These are phyloP conservation scores for Thermothielavioides terrestris DNA, from an alignment of 495 filamentous ascomycete genomes.

Conservation along the genomic window DNA sequence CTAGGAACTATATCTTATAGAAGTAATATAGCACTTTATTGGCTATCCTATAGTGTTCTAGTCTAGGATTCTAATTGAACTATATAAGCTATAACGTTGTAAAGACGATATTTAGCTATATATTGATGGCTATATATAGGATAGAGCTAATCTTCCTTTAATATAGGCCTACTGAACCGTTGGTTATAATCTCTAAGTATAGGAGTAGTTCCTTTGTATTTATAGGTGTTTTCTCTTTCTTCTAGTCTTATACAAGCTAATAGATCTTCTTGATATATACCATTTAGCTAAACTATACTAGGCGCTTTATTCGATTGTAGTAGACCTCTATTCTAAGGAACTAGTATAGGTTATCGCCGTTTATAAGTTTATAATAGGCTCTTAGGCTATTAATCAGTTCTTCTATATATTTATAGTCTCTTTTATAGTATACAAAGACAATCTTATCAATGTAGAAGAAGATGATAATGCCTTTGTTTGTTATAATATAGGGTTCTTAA, in stretches of 20 bases:
- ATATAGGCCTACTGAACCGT: neutral
- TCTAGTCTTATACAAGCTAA: neutral
- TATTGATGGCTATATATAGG: neutral
- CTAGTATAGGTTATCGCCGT: neutral
- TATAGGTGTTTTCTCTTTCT: neutral
- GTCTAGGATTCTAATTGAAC: neutral
- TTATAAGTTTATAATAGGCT: neutral
- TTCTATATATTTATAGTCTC: neutral
- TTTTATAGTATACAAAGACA: neutral
- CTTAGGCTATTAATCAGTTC: neutral
- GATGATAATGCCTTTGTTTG: neutral
- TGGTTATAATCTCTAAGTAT: neutral
- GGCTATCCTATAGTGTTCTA: neutral
- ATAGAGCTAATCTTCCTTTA: neutral
- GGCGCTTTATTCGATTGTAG: neutral
- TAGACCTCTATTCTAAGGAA: neutral
- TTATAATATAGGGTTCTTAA: neutral
- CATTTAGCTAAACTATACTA: neutral
- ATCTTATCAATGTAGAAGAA: neutral
- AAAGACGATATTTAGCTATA: neutral
- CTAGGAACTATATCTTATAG: neutral
- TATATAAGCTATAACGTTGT: neutral
- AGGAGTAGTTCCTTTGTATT: neutral
- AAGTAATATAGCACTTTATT: neutral
- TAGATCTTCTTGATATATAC: neutral